Percentiles rank a stretch among this genome's conserved stretches.
These are phyloP conservation scores for Kondoa malvinella DNA, from an alignment of 768 basidiomycete species.

Conservation along the genomic window DNA sequence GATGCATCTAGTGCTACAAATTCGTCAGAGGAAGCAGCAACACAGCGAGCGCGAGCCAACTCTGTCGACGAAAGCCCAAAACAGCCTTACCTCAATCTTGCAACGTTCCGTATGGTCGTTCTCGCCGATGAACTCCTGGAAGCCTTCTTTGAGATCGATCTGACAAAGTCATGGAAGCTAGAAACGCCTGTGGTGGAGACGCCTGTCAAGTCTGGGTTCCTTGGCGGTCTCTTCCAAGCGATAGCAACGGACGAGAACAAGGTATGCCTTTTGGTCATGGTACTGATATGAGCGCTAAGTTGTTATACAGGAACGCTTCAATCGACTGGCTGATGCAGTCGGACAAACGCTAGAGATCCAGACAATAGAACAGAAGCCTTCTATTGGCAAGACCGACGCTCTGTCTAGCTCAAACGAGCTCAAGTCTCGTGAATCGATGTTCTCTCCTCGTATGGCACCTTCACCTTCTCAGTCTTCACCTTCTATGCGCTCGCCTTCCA, in stretches of 20 bases:
- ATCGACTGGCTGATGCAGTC: constrained; percentile 81
- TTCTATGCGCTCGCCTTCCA: constrained; percentile 8
- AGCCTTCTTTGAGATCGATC: constrained; percentile 85
- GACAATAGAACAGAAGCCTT: constrained; percentile 40
- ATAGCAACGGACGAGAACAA: constrained; percentile 83
- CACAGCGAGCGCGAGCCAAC: constrained; percentile 14
- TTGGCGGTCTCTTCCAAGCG: constrained; percentile 70
- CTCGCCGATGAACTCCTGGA: constrained; percentile 91
- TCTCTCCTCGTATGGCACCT: constrained; percentile 42
- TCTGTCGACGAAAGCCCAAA: constrained; percentile 28
- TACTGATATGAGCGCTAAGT: not conserved
- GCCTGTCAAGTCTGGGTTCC: constrained; percentile 36
- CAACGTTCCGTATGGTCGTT: constrained; percentile 98
- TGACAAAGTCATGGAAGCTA: constrained; percentile 70
- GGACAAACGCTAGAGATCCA: constrained; percentile 89
- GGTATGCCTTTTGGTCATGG: constrained; percentile 18
- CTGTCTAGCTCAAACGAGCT: constrained; percentile 52
- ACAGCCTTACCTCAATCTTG: constrained; percentile 54
- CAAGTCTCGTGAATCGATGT: constrained; percentile 66
- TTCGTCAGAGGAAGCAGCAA: too few relatives aligned
- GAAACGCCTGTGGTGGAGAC: constrained; percentile 36
- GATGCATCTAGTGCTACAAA: constrained; percentile 13
- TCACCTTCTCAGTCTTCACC: constrained; percentile 20
- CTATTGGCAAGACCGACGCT: constrained; percentile 68
- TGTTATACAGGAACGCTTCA: constrained; percentile 49